phyloP scores from a whole-genome alignment of 768 basidiomycete genomes.

The Suillus placidus region DNA sequence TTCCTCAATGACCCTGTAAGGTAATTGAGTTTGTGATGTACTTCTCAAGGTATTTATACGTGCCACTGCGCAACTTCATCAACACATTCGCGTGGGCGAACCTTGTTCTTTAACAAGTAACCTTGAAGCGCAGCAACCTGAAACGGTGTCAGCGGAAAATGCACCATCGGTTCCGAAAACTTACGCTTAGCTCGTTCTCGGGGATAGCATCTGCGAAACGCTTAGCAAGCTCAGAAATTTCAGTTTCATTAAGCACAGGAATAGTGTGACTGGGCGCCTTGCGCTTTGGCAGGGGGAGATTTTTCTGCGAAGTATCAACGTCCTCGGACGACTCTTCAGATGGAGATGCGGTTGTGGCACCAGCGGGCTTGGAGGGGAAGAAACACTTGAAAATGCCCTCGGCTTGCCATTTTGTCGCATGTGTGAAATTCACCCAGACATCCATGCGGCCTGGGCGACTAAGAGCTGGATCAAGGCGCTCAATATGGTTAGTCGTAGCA shows the following conservation, averaged over 20 bases:
- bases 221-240: constrained; percentile 78
- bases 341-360: constrained; percentile 12
- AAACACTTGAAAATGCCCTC: constrained; percentile 94
- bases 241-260: constrained; percentile 72
- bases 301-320: constrained; percentile 61
- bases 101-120: constrained; percentile 87
- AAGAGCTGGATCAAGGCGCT: constrained; percentile 87
- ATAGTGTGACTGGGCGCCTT: constrained; percentile 59
- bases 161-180: constrained; percentile 28
- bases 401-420: constrained; percentile 91
- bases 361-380: constrained; percentile 66
- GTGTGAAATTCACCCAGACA: constrained; percentile 89
- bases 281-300: constrained; percentile 68
- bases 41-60: constrained; percentile 20
- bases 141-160: constrained; percentile 8
- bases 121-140: constrained; percentile 86
- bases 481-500: constrained; percentile 93
- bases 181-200: constrained; percentile 84
- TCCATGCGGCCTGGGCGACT: constrained; percentile 91
- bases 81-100: constrained; percentile 84
- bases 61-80: constrained; percentile 78
- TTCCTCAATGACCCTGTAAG: constrained; percentile 63
- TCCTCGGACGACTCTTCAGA: constrained; percentile 19
- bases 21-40: constrained; percentile 7
- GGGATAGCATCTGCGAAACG: constrained; percentile 82